phyloP scores from a whole-genome alignment of 176 grass and related monocot species.

The Phyllostachys edulis region DNA sequence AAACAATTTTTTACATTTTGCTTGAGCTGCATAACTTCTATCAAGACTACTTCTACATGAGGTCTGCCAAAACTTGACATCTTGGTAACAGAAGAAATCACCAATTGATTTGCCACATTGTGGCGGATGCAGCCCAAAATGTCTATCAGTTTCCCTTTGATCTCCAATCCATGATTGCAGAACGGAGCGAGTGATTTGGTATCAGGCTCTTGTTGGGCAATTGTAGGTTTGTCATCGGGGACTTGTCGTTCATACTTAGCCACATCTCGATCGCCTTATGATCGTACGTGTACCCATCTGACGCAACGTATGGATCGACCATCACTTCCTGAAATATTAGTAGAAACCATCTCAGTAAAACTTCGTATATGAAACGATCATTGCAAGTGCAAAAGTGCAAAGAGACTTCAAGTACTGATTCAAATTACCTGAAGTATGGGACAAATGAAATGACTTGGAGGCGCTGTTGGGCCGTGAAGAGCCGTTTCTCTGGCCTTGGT shows the following conservation, averaged over 20 bases:
- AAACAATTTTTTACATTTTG: neutral
- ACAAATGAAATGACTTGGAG: slow-evolving; percentile 74
- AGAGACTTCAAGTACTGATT: neutral
- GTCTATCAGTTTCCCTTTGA: slow-evolving; percentile 32
- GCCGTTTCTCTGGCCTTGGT: slow-evolving; percentile 24
- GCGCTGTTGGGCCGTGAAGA: slow-evolving; percentile 7
- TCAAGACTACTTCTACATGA: neutral
- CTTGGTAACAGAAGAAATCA: neutral
- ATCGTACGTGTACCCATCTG: slow-evolving; percentile 89
- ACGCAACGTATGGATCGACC: slow-evolving; percentile 66
- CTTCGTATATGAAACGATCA: neutral
- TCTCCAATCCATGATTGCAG: slow-evolving; percentile 81
- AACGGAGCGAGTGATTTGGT: slow-evolving; percentile 79
- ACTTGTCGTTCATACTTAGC: slow-evolving; percentile 69
- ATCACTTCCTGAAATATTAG: slow-evolving; percentile 56
- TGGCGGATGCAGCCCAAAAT: neutral
- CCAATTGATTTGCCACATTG: neutral
- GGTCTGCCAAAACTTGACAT: neutral
- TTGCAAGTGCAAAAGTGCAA: too few relatives aligned
- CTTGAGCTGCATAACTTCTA: slow-evolving; percentile 6
- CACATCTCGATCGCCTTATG: slow-evolving; percentile 71
- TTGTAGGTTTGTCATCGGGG: slow-evolving; percentile 75
- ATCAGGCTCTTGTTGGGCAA: slow-evolving; percentile 60
- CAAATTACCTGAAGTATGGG: slow-evolving; percentile 74
- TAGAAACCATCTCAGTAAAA: neutral